Evolutionary conservation across 305 asterid genomes (phyloP).

Genomic region (Rubia peregrina): DNA sequence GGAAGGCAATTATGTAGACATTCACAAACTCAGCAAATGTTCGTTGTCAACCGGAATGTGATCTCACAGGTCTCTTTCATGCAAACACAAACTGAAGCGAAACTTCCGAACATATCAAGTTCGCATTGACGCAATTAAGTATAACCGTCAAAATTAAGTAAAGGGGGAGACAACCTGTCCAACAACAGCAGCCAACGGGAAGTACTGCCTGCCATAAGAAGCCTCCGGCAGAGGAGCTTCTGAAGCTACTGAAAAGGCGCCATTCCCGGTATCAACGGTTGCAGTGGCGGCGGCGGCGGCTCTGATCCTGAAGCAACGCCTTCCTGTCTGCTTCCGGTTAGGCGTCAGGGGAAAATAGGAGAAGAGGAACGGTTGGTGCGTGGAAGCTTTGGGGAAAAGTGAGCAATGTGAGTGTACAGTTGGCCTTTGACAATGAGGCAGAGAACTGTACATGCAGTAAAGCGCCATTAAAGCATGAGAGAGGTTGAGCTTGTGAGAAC

Average conservation of each 20-base stretch:
- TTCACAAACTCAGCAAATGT: no score
- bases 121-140: not conserved
- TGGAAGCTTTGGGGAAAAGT: constrained; percentile 18
- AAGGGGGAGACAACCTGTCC: constrained; percentile 61
- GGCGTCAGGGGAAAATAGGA: constrained; percentile 31
- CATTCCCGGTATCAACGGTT: constrained; percentile 66
- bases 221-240: constrained; percentile 11
- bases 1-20: not conserved
- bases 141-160: not conserved
- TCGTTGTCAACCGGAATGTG: not conserved
- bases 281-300: constrained; percentile 95
- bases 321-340: constrained; percentile 19
- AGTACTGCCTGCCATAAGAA: constrained; percentile 63
- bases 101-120: not conserved
- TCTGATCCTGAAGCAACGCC: constrained; percentile 31
- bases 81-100: not conserved
- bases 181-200: constrained; percentile 94
- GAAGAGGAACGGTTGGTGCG: constrained; percentile 31
- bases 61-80: not conserved
- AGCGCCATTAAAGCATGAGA: constrained; percentile 21
- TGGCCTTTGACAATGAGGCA: not conserved
- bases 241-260: constrained; percentile 39
- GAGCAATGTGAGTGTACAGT: constrained; percentile 23
- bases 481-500: not conserved
- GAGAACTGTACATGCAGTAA: constrained; percentile 9